Base-by-base conservation (phyloP, 345 rosid genomes). In the Crucihimalaya himalaica region DNA sequence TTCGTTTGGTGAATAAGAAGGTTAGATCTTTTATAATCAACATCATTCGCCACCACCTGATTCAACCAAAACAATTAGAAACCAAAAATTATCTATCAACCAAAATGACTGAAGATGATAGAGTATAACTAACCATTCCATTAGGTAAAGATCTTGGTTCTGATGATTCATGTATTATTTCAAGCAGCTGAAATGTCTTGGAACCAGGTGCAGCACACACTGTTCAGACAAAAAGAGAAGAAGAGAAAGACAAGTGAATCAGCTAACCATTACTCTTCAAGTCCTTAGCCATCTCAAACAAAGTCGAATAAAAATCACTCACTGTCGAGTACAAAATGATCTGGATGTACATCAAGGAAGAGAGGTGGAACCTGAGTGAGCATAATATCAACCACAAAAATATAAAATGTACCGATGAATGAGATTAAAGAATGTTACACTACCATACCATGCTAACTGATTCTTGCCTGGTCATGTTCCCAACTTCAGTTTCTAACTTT, bases 201-300 rank as follows among this genome's bases (percentile, higher is more conserved):
- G 98, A 92, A 76, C 99, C 99, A 50, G 98, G 99, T 25, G 96
- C 99, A 43, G 99, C 97, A 75, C 97, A 95, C 96, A 95, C 99
- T 95, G 79, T 62, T 43, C 48, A 74, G 28, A 63, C 66, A 42
- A 23, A 43, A 66, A 70, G 21, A 53, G 29, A 80, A 51, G 13
- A 37, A 20, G 34, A 66, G 14, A 20, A 35, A 66, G 32, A 60
- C 8, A 60, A 32, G 61, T 58, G 73, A 67, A 70, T 54, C 43
- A 60, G 27, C 57, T 29, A 28, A 58, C 9, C 14, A 56, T 39
- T 71, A 74, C 13, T 68, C 20, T 32, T 39, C 19, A 58, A 68
- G 51, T 48, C 29, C 50, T 31, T 25, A 61, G 32, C 54, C 11
- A 45, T 65, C 42, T n/a, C 18, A 47, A 77, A 39, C 55, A 53